phyloP scores from a whole-genome alignment of 2,329 filamentous ascomycete species.

The Pyrenochaeta sp. region DNA sequence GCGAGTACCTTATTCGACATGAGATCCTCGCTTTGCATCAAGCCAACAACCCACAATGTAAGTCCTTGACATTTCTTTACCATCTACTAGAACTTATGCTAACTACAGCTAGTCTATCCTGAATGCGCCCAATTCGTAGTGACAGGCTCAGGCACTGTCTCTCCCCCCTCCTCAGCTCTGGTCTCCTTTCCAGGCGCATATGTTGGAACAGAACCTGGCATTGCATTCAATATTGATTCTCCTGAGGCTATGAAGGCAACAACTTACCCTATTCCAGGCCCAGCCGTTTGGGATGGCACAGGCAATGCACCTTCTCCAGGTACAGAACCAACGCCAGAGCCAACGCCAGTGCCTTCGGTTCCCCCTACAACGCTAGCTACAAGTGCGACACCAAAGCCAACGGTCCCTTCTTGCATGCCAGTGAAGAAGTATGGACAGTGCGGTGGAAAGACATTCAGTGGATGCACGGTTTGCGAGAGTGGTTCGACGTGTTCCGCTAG shows the following conservation, averaged over 20 bases:
- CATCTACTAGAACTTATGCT: slow-evolving; percentile 14
- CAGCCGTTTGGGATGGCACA: slow-evolving; percentile 34
- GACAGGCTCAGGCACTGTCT: slow-evolving; percentile 57
- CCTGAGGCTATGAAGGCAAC: slow-evolving; percentile 35
- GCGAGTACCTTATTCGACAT: slow-evolving; percentile 66
- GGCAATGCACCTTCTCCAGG: slow-evolving; percentile 15
- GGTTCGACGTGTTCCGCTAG: slow-evolving; percentile 29
- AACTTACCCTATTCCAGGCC: slow-evolving; percentile 36
- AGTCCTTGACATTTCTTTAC: background rate
- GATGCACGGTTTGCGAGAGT: slow-evolving; percentile 33
- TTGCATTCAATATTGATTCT: slow-evolving; percentile 46
- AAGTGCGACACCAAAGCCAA: slow-evolving; percentile 16
- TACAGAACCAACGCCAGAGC: slow-evolving; percentile 7
- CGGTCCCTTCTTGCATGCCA: slow-evolving; percentile 13
- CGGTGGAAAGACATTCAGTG: slow-evolving; percentile 28
- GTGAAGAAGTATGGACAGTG: slow-evolving; percentile 34
- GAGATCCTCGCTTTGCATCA: slow-evolving; percentile 66
- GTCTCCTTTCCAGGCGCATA: slow-evolving; percentile 55
- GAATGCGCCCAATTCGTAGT: slow-evolving; percentile 65
- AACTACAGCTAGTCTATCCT: slow-evolving; percentile 58
- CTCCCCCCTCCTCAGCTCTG: slow-evolving; percentile 51
- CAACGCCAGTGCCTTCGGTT: background rate
- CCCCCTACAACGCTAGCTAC: slow-evolving; percentile 29
- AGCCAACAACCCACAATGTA: slow-evolving; percentile 59
- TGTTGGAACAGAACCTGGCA: slow-evolving; percentile 56